A percentile compares a stretch with the other conserved stretches of the same genome.
phyloP scores from a whole-genome alignment of 1,139 yeast genomes.

The Candida pseudoviswanathii region DNA sequence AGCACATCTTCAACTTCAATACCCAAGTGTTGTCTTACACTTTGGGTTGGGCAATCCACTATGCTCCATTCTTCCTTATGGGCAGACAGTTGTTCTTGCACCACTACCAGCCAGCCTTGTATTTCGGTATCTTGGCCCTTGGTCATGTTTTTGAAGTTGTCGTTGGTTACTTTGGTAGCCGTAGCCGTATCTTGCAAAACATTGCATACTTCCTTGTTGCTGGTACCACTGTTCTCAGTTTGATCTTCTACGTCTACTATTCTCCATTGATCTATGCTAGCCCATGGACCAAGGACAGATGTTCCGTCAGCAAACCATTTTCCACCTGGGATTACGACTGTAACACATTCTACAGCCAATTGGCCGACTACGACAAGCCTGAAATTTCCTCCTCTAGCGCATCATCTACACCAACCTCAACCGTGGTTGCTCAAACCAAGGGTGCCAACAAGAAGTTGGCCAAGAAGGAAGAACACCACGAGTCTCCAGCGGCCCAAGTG shows the following conservation, averaged over 20 bases:
- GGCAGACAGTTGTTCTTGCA: constrained; percentile 92
- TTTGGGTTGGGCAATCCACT: constrained; percentile 84
- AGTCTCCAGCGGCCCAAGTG: constrained; percentile 14
- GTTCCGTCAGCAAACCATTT: constrained; percentile 62
- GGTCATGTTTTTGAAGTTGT: constrained; percentile 80
- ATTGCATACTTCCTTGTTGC: constrained; percentile 48
- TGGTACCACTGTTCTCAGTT: constrained; percentile 50
- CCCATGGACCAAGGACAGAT: constrained; percentile 76
- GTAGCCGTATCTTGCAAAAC: constrained; percentile 33
- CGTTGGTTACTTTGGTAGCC: constrained; percentile 43
- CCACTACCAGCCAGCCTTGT: constrained; percentile 89
- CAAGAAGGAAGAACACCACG: constrained; percentile 12
- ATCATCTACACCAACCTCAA: constrained; percentile 18
- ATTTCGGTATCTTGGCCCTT: constrained; percentile 82
- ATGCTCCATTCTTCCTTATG: constrained; percentile 88
- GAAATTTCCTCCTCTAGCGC: constrained; percentile 14
- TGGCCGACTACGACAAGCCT: constrained; percentile 27
- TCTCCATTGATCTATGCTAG: constrained; percentile 78
- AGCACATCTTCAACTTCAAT: constrained; percentile 70
- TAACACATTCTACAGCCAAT: constrained; percentile 46
- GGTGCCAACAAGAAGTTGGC: constrained; percentile 16
- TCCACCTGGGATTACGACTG: constrained; percentile 88
- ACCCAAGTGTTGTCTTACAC: constrained; percentile 67
- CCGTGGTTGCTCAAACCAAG: constrained; percentile 18
- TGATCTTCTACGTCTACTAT: constrained; percentile 61